A percentile compares a stretch with the other conserved stretches of the same genome.
These are phyloP conservation scores for Taphrina populina DNA, from an alignment of 1,139 yeast species.

Conservation along the genomic window DNA sequence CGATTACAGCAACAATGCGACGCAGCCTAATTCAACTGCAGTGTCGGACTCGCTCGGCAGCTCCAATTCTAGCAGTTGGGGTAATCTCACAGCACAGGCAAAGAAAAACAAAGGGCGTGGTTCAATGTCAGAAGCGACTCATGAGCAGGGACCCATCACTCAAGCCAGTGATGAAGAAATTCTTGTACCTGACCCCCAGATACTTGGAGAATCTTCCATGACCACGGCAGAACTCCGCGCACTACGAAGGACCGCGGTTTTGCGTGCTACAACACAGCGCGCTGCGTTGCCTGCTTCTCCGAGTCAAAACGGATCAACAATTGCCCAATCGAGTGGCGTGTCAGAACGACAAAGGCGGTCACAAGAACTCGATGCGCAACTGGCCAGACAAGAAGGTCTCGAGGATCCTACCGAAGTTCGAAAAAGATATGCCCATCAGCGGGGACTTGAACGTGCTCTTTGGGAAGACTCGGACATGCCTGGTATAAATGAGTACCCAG, in stretches of 20 bases:
- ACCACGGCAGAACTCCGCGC: constrained; percentile 25
- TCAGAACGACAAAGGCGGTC: neutral
- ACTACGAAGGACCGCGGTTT: constrained; percentile 7
- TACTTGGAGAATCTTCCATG: too few relatives aligned
- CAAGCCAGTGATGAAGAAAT: too few relatives aligned
- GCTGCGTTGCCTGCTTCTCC: neutral
- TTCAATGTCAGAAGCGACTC: too few relatives aligned
- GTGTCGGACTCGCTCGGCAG: too few relatives aligned
- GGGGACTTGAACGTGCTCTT: constrained; percentile 18
- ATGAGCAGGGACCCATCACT: too few relatives aligned
- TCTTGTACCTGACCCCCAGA: too few relatives aligned
- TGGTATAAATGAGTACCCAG: constrained; percentile 19
- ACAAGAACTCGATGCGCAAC: constrained; percentile 10
- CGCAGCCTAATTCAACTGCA: too few relatives aligned
- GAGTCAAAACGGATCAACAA: too few relatives aligned
- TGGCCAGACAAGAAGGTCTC: constrained; percentile 6
- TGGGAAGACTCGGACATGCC: constrained; percentile 35
- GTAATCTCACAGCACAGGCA: constrained; percentile 9
- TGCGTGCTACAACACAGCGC: constrained; percentile 9
- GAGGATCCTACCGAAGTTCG: constrained; percentile 19
- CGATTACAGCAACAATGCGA: too few relatives aligned
- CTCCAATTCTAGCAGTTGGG: too few relatives aligned
- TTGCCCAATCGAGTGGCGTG: too few relatives aligned
- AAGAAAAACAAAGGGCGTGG: constrained; percentile 1
- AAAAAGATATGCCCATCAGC: constrained; percentile 24